Evolutionary conservation across 2,329 filamentous ascomycete species (phyloP), one percentile per base, ranked within the genome.

Genomic region (Fusarium sp.): DNA sequence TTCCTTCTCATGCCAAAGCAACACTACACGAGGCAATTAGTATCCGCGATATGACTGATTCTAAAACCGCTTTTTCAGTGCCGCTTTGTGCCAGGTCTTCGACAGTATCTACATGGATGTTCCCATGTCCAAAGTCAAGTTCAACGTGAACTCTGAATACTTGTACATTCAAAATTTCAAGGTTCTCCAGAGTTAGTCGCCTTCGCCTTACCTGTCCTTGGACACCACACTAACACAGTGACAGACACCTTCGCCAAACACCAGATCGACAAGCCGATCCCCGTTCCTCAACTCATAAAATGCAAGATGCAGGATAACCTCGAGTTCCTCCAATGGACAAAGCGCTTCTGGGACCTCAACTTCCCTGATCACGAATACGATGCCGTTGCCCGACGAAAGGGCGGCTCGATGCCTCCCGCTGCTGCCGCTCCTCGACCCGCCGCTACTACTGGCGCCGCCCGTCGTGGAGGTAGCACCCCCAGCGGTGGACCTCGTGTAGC

Each of bases 251-350:
- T 98, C 78, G 86, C 89, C 67, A 92, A 92, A 80, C 94, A 98
- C 82, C 85, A 89, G 70, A 87, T 99, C 83, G 94, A 98, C 75
- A 94, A 94, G 79, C 91, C 92, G 30, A 90, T 99, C 74, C 93
- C 93, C 62, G 93, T 98, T 78, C 89, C 97, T 80, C 85, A 87
- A 61, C 89, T 99, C 63, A 89, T 96, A 75, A 99, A 98, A 82
- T 99, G 96, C 86, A 97, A 97, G 86, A 99, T 99, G 95, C 96
- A 99, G 86, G 96, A 99, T 82, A 99, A 99, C 84, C 92, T 99
- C 75, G 96, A 98, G 79, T 99, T 99, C 80, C 86, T 99, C 65
- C 96, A 99, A 83, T 99, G 94, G 92, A 91, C 91, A 62, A 99
- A 99, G 88, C 86, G 88, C 74, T 97, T 94, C 84, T 99, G 96